phyloP scores from a whole-genome alignment of 1,139 yeast genomes.

The Saccharomyces hybrid region DNA sequence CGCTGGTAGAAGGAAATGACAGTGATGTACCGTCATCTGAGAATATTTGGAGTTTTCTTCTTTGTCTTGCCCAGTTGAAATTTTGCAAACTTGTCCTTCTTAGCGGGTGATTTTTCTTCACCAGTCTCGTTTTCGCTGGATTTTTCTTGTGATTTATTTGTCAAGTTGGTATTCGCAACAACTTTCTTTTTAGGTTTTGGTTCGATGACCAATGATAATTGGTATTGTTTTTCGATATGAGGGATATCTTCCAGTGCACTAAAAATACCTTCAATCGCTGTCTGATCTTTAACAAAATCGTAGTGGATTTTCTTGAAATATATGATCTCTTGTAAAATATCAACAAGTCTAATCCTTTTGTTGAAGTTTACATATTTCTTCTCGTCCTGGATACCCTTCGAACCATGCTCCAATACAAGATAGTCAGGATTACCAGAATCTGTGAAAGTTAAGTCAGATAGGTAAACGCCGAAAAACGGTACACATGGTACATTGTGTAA shows the following conservation, averaged over 20 bases:
- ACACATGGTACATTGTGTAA: slow-evolving; percentile 77
- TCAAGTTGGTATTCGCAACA: neutral
- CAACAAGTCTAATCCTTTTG: slow-evolving; percentile 68
- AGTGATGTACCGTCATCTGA: neutral
- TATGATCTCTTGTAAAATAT: slow-evolving; percentile 67
- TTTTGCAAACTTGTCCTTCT: neutral
- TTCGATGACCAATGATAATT: slow-evolving; percentile 63
- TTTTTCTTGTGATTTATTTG: neutral
- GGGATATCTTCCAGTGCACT: slow-evolving; percentile 48
- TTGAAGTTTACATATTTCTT: slow-evolving; percentile 62
- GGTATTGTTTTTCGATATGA: slow-evolving; percentile 75
- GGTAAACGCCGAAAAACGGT: slow-evolving; percentile 86
- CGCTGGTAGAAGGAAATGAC: too few species aligned
- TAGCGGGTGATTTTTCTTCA: neutral
- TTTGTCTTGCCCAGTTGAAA: neutral
- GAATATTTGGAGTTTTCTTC: neutral
- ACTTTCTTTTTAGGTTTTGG: slow-evolving; percentile 44
- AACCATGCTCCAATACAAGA: slow-evolving; percentile 1
- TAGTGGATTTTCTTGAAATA: slow-evolving; percentile 64
- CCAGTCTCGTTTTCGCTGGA: neutral
- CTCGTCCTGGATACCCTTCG: slow-evolving; percentile 43
- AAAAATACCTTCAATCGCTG: slow-evolving; percentile 38
- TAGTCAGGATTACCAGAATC: slow-evolving; percentile 84
- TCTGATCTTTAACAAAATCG: slow-evolving; percentile 65
- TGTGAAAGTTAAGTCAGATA: slow-evolving; percentile 85